Evolutionary conservation across 2,329 filamentous ascomycete species (phyloP).

Genomic region (Cladosporium halotolerans): DNA sequence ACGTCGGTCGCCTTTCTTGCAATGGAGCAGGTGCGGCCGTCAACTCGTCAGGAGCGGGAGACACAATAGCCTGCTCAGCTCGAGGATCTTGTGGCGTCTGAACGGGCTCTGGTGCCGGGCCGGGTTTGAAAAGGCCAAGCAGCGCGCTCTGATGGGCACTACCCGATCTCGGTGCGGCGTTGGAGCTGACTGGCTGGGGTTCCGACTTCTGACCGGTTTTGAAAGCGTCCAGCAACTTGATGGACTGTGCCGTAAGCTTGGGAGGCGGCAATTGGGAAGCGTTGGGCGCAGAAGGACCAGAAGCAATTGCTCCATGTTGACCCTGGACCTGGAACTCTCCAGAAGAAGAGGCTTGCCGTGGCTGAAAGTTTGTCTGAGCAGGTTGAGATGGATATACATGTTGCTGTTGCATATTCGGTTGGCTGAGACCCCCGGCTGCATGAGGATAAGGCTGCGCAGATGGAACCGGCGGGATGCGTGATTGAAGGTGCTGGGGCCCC

Average conservation of each 20-base stretch:
- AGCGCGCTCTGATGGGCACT: slow-evolving; percentile 38
- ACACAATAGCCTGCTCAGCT: slow-evolving; percentile 7
- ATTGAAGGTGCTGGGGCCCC: not conserved
- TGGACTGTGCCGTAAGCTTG: slow-evolving; percentile 52
- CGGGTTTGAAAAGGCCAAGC: slow-evolving; percentile 39
- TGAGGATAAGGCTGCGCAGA: not conserved
- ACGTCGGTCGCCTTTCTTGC: slow-evolving; percentile 18
- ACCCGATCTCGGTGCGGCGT: not conserved
- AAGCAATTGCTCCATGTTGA: slow-evolving; percentile 17
- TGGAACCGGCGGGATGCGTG: not conserved
- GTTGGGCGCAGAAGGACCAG: slow-evolving; percentile 46
- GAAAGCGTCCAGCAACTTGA: slow-evolving; percentile 54
- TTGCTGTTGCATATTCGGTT: slow-evolving; percentile 1
- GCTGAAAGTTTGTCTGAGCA: not conserved
- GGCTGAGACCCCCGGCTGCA: not conserved
- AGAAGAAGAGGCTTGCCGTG: not conserved
- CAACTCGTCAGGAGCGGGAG: slow-evolving; percentile 18
- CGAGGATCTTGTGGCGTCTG: slow-evolving; percentile 10
- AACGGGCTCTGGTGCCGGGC: slow-evolving; percentile 14
- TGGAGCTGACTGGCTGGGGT: not conserved
- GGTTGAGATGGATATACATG: not conserved
- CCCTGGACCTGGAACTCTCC: slow-evolving; percentile 3
- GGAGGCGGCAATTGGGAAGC: slow-evolving; percentile 53
- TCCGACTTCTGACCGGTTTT: slow-evolving; percentile 28
- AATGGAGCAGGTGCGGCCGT: slow-evolving; percentile 15